Conservation (phyloP, 2,329 filamentous ascomycete genomes). For the Coniochaeta prunicola region DNA sequence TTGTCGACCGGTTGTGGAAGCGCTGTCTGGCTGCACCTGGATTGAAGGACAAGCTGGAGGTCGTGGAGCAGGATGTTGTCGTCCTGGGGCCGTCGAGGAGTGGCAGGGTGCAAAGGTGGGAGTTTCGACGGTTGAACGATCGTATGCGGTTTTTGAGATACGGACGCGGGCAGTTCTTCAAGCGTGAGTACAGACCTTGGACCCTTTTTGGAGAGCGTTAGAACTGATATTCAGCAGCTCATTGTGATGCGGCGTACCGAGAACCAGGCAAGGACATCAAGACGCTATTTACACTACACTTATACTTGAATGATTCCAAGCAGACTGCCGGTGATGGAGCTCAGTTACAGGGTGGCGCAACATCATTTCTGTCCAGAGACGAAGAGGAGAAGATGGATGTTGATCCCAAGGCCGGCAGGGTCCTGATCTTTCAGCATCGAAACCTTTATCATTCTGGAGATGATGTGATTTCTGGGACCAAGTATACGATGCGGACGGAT, state of each 20-base stretch:
- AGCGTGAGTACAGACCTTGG: slow-evolving; percentile 27
- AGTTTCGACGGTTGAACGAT: slow-evolving; percentile 55
- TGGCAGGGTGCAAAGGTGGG: slow-evolving; percentile 24
- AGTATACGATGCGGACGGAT: slow-evolving; percentile 51
- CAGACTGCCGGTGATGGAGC: slow-evolving; percentile 26
- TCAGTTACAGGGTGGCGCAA: slow-evolving; percentile 45
- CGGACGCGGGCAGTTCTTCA: slow-evolving; percentile 64
- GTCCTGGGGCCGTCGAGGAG: slow-evolving; percentile 26
- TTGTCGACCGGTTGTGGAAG: slow-evolving; percentile 57
- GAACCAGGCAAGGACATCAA: slow-evolving; percentile 35
- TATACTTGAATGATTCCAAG: slow-evolving; percentile 45
- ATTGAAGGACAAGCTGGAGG: slow-evolving; percentile 30
- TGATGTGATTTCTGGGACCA: slow-evolving; percentile 40
- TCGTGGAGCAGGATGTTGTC: slow-evolving; percentile 20
- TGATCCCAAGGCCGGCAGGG: slow-evolving; percentile 48
- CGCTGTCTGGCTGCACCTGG: slow-evolving; percentile 41
- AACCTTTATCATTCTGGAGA: slow-evolving; percentile 46
- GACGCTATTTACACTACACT: slow-evolving; percentile 48
- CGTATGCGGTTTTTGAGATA: slow-evolving; percentile 72
- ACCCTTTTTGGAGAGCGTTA: slow-evolving; percentile 11
- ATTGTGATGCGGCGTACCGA: slow-evolving; percentile 60
- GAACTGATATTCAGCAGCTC: slow-evolving; percentile 33
- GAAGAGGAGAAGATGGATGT: slow-evolving; percentile 39
- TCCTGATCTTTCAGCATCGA: slow-evolving; percentile 52
- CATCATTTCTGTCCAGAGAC: slow-evolving; percentile 42